These are phyloP conservation scores for Rosa multiflora DNA, from an alignment of 306 rosid genomes.

Conservation along the genomic window DNA sequence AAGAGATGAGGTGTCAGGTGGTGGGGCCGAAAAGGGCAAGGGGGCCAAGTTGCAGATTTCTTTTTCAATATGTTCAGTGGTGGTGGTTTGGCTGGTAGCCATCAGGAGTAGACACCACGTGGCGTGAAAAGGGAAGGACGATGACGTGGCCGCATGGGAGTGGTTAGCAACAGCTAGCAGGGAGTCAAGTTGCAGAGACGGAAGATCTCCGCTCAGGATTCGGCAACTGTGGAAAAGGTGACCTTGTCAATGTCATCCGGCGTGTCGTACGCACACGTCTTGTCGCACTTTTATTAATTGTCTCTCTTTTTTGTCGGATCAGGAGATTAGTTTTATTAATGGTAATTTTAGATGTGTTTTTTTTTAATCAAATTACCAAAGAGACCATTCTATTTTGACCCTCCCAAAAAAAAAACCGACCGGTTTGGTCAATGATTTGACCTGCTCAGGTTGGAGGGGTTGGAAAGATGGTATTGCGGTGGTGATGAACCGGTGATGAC, in stretches of 20 bases:
- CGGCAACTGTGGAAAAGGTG: not conserved
- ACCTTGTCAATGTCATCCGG: not conserved
- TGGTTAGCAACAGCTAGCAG: constrained; percentile 20
- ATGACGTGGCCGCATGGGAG: not conserved
- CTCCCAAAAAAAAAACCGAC: too few relatives aligned
- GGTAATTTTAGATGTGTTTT: too few relatives aligned
- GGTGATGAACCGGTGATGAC: too few relatives aligned
- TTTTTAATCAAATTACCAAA: not conserved
- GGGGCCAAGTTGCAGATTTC: constrained; percentile 28
- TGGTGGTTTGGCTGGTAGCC: not conserved
- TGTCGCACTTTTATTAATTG: not conserved
- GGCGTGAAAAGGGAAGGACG: not conserved
- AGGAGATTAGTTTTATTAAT: not conserved
- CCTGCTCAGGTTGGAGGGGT: not conserved
- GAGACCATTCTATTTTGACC: not conserved
- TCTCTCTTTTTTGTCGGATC: not conserved
- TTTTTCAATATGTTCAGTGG: not conserved
- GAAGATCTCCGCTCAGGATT: not conserved
- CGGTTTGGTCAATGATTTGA: too few relatives aligned
- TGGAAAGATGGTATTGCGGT: too few relatives aligned
- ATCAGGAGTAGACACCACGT: constrained; percentile 32
- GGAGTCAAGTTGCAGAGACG: constrained; percentile 17
- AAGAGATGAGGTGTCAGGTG: constrained; percentile 8
- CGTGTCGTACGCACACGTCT: constrained; percentile 31
- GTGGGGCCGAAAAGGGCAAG: constrained; percentile 22